Conservation (phyloP, 1,139 yeast genomes). For the Magnusiomyces clavatus region DNA sequence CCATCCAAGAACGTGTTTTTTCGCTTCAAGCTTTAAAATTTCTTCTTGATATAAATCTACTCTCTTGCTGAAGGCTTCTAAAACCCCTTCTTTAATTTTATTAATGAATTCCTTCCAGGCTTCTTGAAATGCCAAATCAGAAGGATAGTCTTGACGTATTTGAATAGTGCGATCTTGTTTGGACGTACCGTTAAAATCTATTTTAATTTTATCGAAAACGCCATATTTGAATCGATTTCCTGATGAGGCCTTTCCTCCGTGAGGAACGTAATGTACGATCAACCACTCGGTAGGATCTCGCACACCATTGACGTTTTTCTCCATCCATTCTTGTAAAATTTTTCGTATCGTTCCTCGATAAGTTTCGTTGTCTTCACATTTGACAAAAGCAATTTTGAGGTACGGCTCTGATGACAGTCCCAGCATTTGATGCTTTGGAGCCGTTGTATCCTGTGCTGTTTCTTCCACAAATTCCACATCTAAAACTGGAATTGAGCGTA, state of each 20-base stretch:
- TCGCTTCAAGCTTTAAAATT: conserved; percentile 31
- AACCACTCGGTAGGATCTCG: conserved; percentile 57
- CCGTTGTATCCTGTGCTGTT: conserved; percentile 36
- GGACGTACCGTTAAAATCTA: conserved; percentile 49
- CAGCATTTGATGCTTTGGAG: conserved; percentile 35
- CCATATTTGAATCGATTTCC: conserved; percentile 46
- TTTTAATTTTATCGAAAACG: conserved; percentile 53
- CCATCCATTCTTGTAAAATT: conserved; percentile 73
- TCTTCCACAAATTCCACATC: conserved; percentile 59
- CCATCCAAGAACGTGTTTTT: conserved; percentile 35
- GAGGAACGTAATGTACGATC: conserved; percentile 49
- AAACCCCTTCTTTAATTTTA: conserved; percentile 45
- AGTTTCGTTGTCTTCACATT: conserved; percentile 57
- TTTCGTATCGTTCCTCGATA: conserved; percentile 74
- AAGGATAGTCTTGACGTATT: conserved; percentile 33
- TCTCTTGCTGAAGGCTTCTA: conserved; percentile 49
- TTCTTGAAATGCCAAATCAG: conserved; percentile 37
- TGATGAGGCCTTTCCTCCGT: conserved; percentile 32
- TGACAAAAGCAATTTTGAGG: conserved; percentile 61
- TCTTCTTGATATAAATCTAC: conserved; percentile 37
- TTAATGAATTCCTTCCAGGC: conserved; percentile 42
- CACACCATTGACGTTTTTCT: conserved; percentile 38
- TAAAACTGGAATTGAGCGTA: conserved; percentile 60
- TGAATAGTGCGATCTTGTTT: conserved; percentile 33
- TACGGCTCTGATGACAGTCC: conserved; percentile 45